Conservation (phyloP, 768 basidiomycete species). For the Lyophyllum decastes region DNA sequence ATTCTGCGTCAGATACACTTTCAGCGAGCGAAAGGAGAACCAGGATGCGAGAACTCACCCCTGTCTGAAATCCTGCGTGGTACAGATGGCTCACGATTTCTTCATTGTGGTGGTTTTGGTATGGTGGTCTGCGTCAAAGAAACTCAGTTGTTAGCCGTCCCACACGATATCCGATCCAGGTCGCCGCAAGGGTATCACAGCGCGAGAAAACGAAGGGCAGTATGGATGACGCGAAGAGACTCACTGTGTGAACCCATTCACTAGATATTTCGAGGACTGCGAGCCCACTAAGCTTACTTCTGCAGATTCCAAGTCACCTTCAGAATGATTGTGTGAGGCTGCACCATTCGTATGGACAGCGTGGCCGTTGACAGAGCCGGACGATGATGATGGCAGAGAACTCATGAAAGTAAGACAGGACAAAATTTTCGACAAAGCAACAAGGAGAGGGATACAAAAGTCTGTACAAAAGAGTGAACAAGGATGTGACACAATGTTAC, state of each 20-base stretch:
- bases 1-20: conserved; percentile 48
- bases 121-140: conserved; percentile 40
- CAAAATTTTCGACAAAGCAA: conserved; percentile 7
- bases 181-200: conserved; percentile 3
- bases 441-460: conserved; percentile 5
- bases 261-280: conserved; percentile 42
- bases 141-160: conserved; percentile 7
- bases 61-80: conserved; percentile 78
- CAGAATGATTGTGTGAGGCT: conserved; percentile 38
- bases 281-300: conserved; percentile 36
- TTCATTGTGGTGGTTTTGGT: conserved; percentile 70
- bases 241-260: conserved; percentile 65
- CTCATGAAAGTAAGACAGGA: conserved; percentile 27
- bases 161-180: conserved; percentile 15
- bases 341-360: conserved; percentile 50
- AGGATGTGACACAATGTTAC: conserved; percentile 19
- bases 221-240: conserved; percentile 25
- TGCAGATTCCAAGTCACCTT: conserved; percentile 36
- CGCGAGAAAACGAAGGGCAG: conserved; percentile 2
- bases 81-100: conserved; percentile 79
- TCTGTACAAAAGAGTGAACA: conserved; percentile 16
- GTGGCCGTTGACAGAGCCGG: conserved; percentile 54
- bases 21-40: conserved; percentile 11
- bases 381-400: conserved; percentile 41
- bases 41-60: conserved; percentile 48